These are phyloP conservation scores for Butyriboletus appendiculatus DNA, from an alignment of 1,284 basidiomycete genomes.

Conservation along the genomic window DNA sequence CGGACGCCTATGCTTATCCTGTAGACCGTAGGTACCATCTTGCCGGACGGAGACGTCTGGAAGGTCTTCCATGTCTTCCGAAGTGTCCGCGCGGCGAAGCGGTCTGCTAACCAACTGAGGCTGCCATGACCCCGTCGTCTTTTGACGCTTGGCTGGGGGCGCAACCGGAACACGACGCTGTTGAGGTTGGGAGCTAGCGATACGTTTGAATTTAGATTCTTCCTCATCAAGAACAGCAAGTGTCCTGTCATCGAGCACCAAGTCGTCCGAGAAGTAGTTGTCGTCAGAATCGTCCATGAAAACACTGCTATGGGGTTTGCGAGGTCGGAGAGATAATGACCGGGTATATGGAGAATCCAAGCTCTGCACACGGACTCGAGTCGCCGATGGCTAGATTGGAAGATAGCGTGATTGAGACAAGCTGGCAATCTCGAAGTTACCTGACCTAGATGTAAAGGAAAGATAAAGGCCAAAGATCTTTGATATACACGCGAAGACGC, in stretches of 20 bases:
- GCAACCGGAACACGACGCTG: slow-evolving; percentile 23
- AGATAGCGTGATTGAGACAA: not conserved
- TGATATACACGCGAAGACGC: not conserved
- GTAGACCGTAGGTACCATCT: slow-evolving; percentile 41
- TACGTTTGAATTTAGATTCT: slow-evolving; percentile 51
- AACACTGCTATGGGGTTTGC: not conserved
- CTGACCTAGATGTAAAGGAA: not conserved
- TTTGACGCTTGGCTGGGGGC: slow-evolving; percentile 59
- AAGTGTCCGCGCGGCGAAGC: slow-evolving; percentile 19
- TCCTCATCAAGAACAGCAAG: slow-evolving; percentile 61
- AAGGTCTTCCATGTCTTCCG: slow-evolving; percentile 49
- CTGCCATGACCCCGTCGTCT: slow-evolving; percentile 42
- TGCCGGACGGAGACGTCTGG: slow-evolving; percentile 56
- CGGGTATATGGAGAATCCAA: not conserved
- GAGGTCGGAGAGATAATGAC: not conserved
- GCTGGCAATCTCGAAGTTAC: not conserved
- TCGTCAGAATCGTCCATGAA: slow-evolving; percentile 68
- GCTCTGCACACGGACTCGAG: not conserved
- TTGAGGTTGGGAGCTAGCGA: slow-evolving; percentile 24
- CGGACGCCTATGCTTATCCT: slow-evolving; percentile 23
- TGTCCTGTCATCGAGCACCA: slow-evolving; percentile 62
- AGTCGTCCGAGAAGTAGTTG: slow-evolving; percentile 62
- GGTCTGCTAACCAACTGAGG: slow-evolving; percentile 8
- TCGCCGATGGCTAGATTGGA: not conserved
- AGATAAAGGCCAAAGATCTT: not conserved